A percentile compares a stretch with the other conserved stretches of the same genome.
These are phyloP conservation scores for Pythium sp. DNA, from an alignment of 352 stramenopile genomes.

Conservation along the genomic window DNA sequence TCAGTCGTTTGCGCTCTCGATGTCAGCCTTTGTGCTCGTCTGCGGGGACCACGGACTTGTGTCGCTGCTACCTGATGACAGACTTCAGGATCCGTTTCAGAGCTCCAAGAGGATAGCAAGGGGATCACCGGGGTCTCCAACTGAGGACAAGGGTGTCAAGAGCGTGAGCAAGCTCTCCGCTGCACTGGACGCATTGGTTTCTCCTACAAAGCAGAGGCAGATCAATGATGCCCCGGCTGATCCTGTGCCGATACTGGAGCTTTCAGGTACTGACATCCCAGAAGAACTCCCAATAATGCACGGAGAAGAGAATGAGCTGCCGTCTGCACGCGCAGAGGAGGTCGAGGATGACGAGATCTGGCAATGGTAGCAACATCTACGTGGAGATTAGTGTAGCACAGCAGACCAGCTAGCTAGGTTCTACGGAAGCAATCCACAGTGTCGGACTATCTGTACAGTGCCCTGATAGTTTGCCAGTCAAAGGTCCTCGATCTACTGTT, in stretches of 20 bases:
- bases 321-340: constrained; percentile 35
- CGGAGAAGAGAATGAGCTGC: neutral
- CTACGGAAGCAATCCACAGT: too few species aligned
- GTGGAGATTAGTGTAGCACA: too few species aligned
- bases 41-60: constrained; percentile 74
- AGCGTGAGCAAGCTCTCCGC: neutral
- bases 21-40: constrained; percentile 63
- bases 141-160: neutral
- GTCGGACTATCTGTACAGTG: too few species aligned
- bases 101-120: neutral
- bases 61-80: constrained; percentile 57
- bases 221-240: neutral
- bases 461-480: too few species aligned
- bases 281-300: constrained; percentile 27
- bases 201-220: constrained; percentile 5
- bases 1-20: constrained; percentile 75
- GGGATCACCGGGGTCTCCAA: too few species aligned
- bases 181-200: constrained; percentile 6
- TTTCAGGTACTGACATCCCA: constrained; percentile 26
- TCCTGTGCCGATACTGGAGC: neutral
- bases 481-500: too few species aligned
- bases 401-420: too few species aligned
- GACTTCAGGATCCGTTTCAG: constrained; percentile 48
- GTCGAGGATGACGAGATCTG: constrained; percentile 36
- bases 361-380: constrained; percentile 21